Evolutionary conservation across 495 filamentous ascomycete species (phyloP).

Genomic region (Aspergillus cavernicola): DNA sequence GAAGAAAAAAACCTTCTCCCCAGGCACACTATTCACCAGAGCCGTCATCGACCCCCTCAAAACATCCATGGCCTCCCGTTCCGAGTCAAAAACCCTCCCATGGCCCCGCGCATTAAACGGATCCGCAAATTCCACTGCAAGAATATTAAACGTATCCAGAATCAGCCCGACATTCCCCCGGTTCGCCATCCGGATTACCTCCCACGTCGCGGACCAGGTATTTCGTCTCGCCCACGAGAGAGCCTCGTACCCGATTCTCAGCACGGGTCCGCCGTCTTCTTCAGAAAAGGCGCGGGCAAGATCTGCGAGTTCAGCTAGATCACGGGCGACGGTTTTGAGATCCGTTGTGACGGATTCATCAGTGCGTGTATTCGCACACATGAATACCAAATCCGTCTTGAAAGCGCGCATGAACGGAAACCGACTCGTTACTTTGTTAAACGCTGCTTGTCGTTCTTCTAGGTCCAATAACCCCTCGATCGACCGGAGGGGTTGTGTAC

Average conservation of each 20-base stretch:
- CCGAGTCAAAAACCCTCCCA: conserved; percentile 21
- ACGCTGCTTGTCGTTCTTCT: conserved; percentile 14
- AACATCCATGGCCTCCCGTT: neutral
- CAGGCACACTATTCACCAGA: conserved; percentile 50
- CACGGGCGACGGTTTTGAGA: conserved; percentile 25
- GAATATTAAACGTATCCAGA: conserved; percentile 67
- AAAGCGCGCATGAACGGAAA: conserved; percentile 39
- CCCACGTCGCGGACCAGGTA: conserved; percentile 58
- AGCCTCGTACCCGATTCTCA: conserved; percentile 33
- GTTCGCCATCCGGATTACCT: conserved; percentile 53
- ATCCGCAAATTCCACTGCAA: conserved; percentile 65
- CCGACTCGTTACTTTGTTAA: conserved; percentile 29
- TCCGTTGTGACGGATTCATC: conserved; percentile 29
- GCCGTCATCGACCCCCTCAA: conserved; percentile 35
- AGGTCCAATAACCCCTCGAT: conserved; percentile 32
- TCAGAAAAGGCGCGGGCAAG: conserved; percentile 26
- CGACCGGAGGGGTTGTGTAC: conserved; percentile 30
- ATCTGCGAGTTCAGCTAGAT: conserved; percentile 30
- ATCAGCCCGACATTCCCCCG: conserved; percentile 61
- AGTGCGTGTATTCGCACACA: conserved; percentile 32
- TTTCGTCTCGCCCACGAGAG: conserved; percentile 62
- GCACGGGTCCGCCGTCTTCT: conserved; percentile 26
- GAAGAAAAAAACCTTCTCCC: conserved; percentile 66
- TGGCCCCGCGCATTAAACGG: conserved; percentile 39
- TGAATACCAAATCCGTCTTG: conserved; percentile 32